Percentiles rank a stretch among this genome's conserved stretches.
Evolutionary conservation across 2,329 filamentous ascomycete genomes (phyloP).

Genomic region (Alternaria sp.): DNA sequence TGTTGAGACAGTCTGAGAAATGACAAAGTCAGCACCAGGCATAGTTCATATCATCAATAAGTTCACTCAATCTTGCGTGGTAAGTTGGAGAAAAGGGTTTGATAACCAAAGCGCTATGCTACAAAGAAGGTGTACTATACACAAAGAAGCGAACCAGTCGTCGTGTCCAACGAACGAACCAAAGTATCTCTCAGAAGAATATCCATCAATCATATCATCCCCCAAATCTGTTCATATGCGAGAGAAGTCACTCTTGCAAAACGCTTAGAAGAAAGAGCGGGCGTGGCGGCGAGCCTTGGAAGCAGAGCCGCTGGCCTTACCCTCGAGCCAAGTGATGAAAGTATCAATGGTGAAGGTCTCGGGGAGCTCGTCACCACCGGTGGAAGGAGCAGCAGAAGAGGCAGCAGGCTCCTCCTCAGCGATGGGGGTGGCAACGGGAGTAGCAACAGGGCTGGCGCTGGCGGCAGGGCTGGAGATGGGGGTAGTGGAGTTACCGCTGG

Average conservation of each 20-base stretch:
- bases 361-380: conserved; percentile 28
- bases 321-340: conserved; percentile 47
- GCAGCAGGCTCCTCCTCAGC: conserved; percentile 10
- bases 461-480: conserved; percentile 18
- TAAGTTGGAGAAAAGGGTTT: background rate
- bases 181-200: conserved; percentile 8
- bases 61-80: background rate
- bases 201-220: conserved; percentile 6
- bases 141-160: conserved; percentile 26
- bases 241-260: background rate
- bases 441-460: conserved; percentile 8
- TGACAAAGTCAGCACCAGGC: background rate
- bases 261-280: conserved; percentile 32
- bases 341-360: conserved; percentile 46
- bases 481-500: conserved; percentile 17
- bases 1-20: background rate
- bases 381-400: conserved; percentile 25
- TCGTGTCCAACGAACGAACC: conserved; percentile 23
- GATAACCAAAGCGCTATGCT: conserved; percentile 19
- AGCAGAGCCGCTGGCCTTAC: conserved; percentile 28
- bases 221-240: background rate
- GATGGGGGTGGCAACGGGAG: conserved; percentile 9
- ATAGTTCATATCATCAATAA: too few species aligned
- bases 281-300: conserved; percentile 41
- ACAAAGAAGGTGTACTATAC: conserved; percentile 27